A percentile compares a stretch with the other conserved stretches of the same genome.
phyloP scores from a whole-genome alignment of 805 yeast species.

The Pichia kluyveri region DNA sequence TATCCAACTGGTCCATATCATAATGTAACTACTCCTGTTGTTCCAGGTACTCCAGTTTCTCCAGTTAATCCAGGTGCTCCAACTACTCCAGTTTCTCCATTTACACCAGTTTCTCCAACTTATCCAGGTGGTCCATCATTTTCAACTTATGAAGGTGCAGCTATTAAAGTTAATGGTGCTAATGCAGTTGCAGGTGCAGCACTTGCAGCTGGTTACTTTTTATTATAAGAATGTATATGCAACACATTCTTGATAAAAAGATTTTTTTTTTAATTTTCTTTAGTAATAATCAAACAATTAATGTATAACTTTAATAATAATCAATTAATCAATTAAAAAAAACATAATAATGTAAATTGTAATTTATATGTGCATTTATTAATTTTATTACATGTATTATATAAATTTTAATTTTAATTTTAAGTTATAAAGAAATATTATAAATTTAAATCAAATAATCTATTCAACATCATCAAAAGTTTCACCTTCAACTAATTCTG shows the following conservation, averaged over 20 bases:
- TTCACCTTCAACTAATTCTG: slow-evolving; percentile 83
- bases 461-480: slow-evolving; percentile 51
- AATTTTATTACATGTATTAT: no score
- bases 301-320: no score
- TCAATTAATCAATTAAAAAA: no score
- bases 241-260: no score
- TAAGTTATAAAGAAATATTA: no score
- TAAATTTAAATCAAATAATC: background rate
- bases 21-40: background rate
- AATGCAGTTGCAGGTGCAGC: slow-evolving; percentile 1
- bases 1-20: background rate
- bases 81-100: background rate
- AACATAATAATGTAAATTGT: no score
- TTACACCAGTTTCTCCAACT: background rate
- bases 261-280: background rate
- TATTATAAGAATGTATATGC: background rate
- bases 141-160: slow-evolving; percentile 3
- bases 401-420: no score
- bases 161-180: background rate
- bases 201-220: background rate
- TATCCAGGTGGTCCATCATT: background rate
- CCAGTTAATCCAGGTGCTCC: slow-evolving; percentile 1
- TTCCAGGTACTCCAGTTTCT: background rate
- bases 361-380: no score
- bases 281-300: no score